phyloP scores from a whole-genome alignment of 2,329 filamentous ascomycete species.

The Elsinoe batatas region DNA sequence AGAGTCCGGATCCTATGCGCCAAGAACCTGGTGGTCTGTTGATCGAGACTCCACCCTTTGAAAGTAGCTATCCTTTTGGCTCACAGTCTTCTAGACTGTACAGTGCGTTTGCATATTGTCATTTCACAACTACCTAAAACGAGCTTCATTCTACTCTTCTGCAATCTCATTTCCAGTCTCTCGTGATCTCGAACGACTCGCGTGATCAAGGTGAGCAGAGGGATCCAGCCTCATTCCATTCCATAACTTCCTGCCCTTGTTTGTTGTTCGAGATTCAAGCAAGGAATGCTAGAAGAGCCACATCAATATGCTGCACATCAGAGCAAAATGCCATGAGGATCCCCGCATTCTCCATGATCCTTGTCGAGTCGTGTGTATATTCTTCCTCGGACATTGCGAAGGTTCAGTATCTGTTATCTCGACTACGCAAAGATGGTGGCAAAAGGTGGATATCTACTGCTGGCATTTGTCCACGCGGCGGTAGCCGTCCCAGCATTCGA shows the following conservation, averaged over 20 bases:
- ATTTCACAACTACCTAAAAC: no score
- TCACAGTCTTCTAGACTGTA: no score
- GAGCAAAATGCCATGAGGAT: not conserved
- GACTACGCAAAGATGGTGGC: not conserved
- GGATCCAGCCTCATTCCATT: constrained; percentile 1
- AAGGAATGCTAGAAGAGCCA: constrained; percentile 1
- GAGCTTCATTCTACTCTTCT: no score
- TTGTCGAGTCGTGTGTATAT: not conserved
- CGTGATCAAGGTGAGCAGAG: not conserved
- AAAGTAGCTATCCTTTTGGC: no score
- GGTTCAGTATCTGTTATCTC: not conserved
- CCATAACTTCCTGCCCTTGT: not conserved
- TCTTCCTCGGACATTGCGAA: not conserved
- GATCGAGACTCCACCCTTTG: no score
- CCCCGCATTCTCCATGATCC: not conserved
- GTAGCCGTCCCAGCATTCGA: not conserved
- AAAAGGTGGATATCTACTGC: not conserved
- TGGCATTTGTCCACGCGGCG: not conserved
- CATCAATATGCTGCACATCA: not conserved
- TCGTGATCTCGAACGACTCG: not conserved
- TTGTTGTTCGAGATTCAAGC: constrained; percentile 6
- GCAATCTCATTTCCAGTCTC: not conserved
- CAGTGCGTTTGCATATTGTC: no score
- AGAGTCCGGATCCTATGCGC: no score
- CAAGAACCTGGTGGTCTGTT: no score